Evolutionary conservation across 371 early-diverging fungal genomes (phyloP), one percentile per base, ranked within the genome.

Genomic region (Nematocida sp.): DNA sequence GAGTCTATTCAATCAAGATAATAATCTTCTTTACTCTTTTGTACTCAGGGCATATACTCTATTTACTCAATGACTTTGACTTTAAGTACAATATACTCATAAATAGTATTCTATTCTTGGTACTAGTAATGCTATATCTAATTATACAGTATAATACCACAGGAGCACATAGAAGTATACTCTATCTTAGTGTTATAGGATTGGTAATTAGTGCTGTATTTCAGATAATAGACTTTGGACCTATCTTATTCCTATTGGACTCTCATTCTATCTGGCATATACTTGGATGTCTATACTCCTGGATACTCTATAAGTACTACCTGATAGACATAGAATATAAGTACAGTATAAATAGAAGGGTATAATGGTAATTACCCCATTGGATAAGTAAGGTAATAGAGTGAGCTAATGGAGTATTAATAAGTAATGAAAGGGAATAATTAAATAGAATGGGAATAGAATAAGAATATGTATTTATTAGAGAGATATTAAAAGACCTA

Each of bases 181-280:
- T 70, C 5, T n/a, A 15, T 1, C 25, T 70, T 27, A 52, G 41
- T 13, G 34, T 63, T 2, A 19, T 34, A 15, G 74, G 74, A 0
- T 21, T 70, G 35, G 27, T 11, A 15, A 11, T 46, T 35, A 25
- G 35, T 37, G 43, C 37, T 0, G 15, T 45, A 2, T 70, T 70
- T 23, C 74, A 70, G 35, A 37, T 37, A 25, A 37, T 70, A 21
- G 74, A 70, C 38, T 70, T 70, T 70, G 74, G 74, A 2, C 74
- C 74, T 34, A 41, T 58, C 2, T 35, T 66, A 17, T 70, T 70
- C 27, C 21, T 70, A 13, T 13, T 70, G 25, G 74, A 70, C 52
- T 70, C 74, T 23, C 74, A 70, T 23, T 37, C 74, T 1, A 1
- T 70, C 3, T 70, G 74, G 74, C 74, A 70, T 34, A 37, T 70